A percentile compares a stretch with the other conserved stretches of the same genome.
These are phyloP conservation scores for Penicillium rolfsii DNA, from an alignment of 2,329 filamentous ascomycete genomes.

Conservation along the genomic window DNA sequence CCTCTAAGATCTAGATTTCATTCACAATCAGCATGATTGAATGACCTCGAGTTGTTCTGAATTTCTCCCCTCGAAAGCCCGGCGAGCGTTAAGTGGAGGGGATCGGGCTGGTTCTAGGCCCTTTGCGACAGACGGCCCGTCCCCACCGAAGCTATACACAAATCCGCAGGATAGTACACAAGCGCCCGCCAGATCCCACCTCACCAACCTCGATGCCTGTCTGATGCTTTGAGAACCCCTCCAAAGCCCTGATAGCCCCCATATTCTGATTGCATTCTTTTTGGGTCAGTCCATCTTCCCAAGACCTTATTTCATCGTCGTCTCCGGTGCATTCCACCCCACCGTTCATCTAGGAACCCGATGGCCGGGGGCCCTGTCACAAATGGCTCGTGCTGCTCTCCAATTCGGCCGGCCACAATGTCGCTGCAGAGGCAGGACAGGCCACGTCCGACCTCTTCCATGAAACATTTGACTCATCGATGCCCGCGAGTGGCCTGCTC, in stretches of 20 bases:
- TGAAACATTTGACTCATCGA: constrained; percentile 34
- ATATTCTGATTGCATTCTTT: background rate
- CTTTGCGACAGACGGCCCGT: background rate
- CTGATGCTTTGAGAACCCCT: background rate
- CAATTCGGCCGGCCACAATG: constrained; percentile 23
- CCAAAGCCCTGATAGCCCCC: background rate
- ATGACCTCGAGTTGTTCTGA: background rate
- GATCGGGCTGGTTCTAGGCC: constrained; percentile 1
- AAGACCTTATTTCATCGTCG: background rate
- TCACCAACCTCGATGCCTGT: background rate
- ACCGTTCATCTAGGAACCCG: constrained; percentile 29
- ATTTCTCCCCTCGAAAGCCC: background rate
- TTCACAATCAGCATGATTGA: background rate
- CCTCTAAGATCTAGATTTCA: background rate
- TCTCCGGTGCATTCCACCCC: constrained; percentile 31
- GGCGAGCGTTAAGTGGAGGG: background rate
- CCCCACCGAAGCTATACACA: constrained; percentile 3
- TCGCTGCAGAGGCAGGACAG: constrained; percentile 27
- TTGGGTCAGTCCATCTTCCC: background rate
- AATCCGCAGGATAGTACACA: background rate
- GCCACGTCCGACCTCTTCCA: constrained; percentile 27
- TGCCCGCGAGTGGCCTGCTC: constrained; percentile 32
- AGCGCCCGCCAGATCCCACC: background rate
- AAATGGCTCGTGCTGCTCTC: constrained; percentile 23
- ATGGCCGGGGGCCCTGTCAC: constrained; percentile 26